A percentile compares a stretch with the other conserved stretches of the same genome.
These are phyloP conservation scores for Acacia pycnantha DNA, from an alignment of 331 rosid genomes.

Conservation along the genomic window DNA sequence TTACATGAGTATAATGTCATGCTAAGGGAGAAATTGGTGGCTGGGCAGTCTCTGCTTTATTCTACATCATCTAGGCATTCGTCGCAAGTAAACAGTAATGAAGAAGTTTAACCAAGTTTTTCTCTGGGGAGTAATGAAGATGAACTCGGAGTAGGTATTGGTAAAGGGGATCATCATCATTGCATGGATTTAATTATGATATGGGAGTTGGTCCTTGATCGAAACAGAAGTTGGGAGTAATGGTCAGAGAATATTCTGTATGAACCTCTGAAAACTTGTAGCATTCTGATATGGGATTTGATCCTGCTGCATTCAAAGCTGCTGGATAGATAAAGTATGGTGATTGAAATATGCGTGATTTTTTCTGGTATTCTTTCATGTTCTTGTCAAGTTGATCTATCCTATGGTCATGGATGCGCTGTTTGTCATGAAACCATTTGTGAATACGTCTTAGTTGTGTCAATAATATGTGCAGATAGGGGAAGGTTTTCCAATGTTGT, in stretches of 20 bases:
- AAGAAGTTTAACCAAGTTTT: conserved; percentile 20
- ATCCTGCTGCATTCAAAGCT: conserved; percentile 23
- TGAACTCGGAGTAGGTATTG: background rate
- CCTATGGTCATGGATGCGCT: conserved; percentile 8
- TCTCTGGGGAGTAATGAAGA: background rate
- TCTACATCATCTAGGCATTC: conserved; percentile 50
- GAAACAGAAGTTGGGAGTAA: conserved; percentile 18
- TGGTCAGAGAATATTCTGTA: conserved; percentile 21
- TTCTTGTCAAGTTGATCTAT: conserved; percentile 27
- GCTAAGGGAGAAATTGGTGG: conserved; percentile 73
- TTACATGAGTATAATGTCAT: conserved; percentile 71
- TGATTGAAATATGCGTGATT: conserved; percentile 16
- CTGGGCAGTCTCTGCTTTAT: conserved; percentile 56
- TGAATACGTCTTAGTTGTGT: conserved; percentile 16
- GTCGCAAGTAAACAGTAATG: conserved; percentile 22
- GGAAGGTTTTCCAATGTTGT: conserved; percentile 1
- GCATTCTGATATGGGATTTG: background rate
- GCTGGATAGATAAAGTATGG: conserved; percentile 3
- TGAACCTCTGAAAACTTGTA: conserved; percentile 4
- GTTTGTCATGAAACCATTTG: conserved; percentile 8
- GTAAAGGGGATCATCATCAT: background rate
- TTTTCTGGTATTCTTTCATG: conserved; percentile 22
- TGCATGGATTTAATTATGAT: conserved; percentile 5
- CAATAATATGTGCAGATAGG: background rate
- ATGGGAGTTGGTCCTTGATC: conserved; percentile 25